Base-by-base conservation (phyloP, 1,284 basidiomycete species). In the Microbotryum silenes-acaulis region DNA sequence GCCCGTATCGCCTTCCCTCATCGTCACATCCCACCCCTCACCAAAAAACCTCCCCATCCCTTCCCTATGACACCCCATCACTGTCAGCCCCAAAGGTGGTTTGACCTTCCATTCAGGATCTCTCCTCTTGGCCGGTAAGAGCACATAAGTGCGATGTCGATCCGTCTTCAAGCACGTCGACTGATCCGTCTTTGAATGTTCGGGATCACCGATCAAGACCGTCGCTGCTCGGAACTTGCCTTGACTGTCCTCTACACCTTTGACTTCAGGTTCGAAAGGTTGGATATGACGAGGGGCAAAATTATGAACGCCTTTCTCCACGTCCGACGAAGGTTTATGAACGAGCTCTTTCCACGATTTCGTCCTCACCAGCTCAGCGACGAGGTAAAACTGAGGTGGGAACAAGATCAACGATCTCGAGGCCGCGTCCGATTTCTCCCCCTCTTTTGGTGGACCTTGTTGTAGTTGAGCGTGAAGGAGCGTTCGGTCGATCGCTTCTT, bases 351-450 rank as follows among this genome's bases (percentile, higher is more conserved):
- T n/a, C 31, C 51, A 59, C 20, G 56, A 59, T 25, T 60, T 61
- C 50, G 60, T 54, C 21, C 21, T 18, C 1, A 60, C 61, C 1
- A 71, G 54, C 12, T 71, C 69, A 4, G 59, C 62, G 18, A 71
- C 55, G 16, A 71, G 55, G 59, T 70, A 67, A 54, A 70, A 70
- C 42, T 71, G 70, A 14, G 70, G 70, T 14, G 70, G 70, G 49
- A 68, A 64, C 4, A 71, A 57, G 44, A 65, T 51, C 59, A 70
- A 61, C 18, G 56, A 27, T 29, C 48, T 44, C 14, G 27, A 44
- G 23, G 12, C 31, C 5, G 6, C 31, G 5, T 31, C 37, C 5
- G 49, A 61, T n/a, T 37, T 27, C 47, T 51, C 5, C 37, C 44
- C 23, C 47, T 45, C 14, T 33, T 21, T 6, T 37, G n/a, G 20